Evolutionary conservation across 1,139 yeast species (phyloP).

Genomic region (Debaryomyces fabryi): DNA sequence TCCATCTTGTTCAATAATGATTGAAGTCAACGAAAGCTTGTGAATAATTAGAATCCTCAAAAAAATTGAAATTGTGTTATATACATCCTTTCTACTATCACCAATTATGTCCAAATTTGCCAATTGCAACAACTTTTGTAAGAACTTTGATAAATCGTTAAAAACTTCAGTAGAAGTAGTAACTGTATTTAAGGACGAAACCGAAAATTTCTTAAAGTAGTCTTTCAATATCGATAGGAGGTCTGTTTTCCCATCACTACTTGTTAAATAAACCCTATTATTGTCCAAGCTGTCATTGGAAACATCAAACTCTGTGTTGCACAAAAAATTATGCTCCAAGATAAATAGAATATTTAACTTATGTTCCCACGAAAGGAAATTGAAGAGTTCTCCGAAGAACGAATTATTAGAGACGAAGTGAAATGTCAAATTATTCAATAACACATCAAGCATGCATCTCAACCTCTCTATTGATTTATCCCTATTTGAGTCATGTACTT

Average conservation of each 20-base stretch:
- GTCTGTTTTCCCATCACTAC: constrained; percentile 12
- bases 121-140: constrained; percentile 21
- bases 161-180: constrained; percentile 24
- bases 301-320: constrained; percentile 17
- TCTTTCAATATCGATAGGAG: constrained; percentile 38
- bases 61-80: constrained; percentile 40
- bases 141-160: constrained; percentile 21
- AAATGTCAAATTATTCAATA: constrained; percentile 50
- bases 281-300: constrained; percentile 10
- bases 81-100: constrained; percentile 15
- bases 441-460: constrained; percentile 35
- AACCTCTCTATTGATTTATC: constrained; percentile 18
- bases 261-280: constrained; percentile 12
- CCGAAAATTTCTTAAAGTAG: constrained; percentile 43
- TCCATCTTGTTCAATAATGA: constrained; percentile 34
- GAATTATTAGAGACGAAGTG: constrained; percentile 36
- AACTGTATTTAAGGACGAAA: constrained; percentile 28
- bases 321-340: constrained; percentile 32
- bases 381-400: constrained; percentile 46
- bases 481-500: constrained; percentile 16
- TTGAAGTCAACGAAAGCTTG: constrained; percentile 41
- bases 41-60: constrained; percentile 65
- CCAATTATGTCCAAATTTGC: constrained; percentile 15
- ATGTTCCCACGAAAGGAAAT: constrained; percentile 32
- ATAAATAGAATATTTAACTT: constrained; percentile 31